A percentile compares a stretch with the other conserved stretches of the same genome.
Conservation (phyloP, 352 stramenopile genomes). For the Globisporangium uncinulatum region DNA sequence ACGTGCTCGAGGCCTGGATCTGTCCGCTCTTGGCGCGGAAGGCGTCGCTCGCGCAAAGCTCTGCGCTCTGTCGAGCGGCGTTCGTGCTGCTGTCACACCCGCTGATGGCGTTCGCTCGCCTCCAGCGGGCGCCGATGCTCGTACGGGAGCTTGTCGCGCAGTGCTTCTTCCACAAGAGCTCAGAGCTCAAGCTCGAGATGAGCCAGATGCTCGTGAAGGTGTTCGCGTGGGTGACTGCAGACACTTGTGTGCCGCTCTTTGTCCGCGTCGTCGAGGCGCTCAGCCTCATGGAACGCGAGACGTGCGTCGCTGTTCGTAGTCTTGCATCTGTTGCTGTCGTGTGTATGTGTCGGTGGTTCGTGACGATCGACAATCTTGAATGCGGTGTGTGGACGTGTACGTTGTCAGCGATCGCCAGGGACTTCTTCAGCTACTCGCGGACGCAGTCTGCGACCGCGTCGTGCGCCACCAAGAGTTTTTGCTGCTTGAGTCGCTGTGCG, state of each 20-base stretch:
- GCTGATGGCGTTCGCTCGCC: constrained; percentile 46
- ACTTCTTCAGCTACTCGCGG: constrained; percentile 35
- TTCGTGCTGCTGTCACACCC: constrained; percentile 69
- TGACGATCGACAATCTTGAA: not conserved
- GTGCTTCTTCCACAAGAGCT: constrained; percentile 48
- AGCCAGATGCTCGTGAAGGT: constrained; percentile 46
- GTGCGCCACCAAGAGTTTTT: constrained; percentile 33
- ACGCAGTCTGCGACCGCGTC: constrained; percentile 33
- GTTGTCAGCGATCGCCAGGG: constrained; percentile 37
- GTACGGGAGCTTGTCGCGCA: constrained; percentile 57
- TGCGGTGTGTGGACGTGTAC: constrained; percentile 4
- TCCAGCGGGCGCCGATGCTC: constrained; percentile 33
- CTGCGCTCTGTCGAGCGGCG: constrained; percentile 42
- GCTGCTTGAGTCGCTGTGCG: constrained; percentile 49
- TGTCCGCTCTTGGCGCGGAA: constrained; percentile 40
- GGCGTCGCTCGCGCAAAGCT: constrained; percentile 45
- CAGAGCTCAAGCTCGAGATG: constrained; percentile 48
- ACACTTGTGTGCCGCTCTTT: constrained; percentile 41
- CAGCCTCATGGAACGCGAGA: constrained; percentile 56
- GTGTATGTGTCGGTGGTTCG: not conserved
- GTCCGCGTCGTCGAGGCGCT: constrained; percentile 48
- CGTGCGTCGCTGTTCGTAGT: constrained; percentile 22
- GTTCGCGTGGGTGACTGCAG: constrained; percentile 48
- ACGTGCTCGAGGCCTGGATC: constrained; percentile 51
- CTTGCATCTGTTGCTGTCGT: not conserved